phyloP scores from a whole-genome alignment of 257 asterid genomes.

The Jaltomata sinuosa region DNA sequence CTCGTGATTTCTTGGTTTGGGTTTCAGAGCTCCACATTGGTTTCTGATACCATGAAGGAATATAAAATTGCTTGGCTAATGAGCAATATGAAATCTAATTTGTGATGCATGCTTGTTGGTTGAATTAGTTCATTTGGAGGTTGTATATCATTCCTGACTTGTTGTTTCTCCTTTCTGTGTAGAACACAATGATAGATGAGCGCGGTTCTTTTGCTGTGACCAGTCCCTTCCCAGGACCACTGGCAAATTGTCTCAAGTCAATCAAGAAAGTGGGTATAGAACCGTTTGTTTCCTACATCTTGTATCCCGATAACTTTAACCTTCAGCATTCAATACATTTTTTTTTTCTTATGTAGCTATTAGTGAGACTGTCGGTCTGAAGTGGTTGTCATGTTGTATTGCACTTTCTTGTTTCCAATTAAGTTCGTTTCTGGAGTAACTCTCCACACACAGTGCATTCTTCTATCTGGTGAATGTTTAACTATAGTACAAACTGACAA shows the following conservation, averaged over 20 bases:
- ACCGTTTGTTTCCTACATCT: not conserved
- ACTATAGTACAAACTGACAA: not conserved
- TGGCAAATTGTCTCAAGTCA: constrained; percentile 48
- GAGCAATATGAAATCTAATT: not conserved
- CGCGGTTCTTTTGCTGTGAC: constrained; percentile 84
- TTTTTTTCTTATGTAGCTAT: not conserved
- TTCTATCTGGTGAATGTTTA: not conserved
- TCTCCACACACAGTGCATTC: not conserved
- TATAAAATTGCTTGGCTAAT: not conserved
- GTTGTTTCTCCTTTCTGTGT: constrained; percentile 12
- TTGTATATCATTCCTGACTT: not conserved
- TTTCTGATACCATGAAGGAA: not conserved
- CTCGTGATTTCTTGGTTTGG: not conserved
- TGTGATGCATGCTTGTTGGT: not conserved
- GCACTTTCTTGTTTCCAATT: not conserved
- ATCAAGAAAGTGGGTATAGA: constrained; percentile 41
- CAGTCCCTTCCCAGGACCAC: constrained; percentile 74
- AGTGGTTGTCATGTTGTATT: not conserved
- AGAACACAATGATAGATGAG: constrained; percentile 81
- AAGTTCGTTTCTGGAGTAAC: not conserved
- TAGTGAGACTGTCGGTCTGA: not conserved
- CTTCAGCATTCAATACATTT: not conserved
- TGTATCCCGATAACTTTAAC: not conserved
- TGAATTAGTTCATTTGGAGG: not conserved
- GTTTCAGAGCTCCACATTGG: not conserved